Evolutionary conservation across 2,329 filamentous ascomycete genomes (phyloP), one percentile per base, ranked within the genome.

Genomic region (Chrysoporthe puriensis): DNA sequence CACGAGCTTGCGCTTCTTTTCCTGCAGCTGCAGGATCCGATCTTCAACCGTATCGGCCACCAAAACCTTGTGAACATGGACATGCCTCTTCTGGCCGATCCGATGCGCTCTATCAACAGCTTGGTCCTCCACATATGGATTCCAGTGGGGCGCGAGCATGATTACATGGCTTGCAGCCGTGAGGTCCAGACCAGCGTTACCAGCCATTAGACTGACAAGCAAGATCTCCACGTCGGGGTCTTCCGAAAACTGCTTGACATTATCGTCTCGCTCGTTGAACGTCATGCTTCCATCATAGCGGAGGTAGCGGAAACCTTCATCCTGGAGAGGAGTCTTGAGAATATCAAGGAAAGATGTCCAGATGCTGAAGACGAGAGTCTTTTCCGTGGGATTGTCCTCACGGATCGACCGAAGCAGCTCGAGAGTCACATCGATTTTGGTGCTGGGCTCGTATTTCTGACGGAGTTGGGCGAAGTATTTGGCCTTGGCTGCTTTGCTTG

Each of bases 131-230:
- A 96, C 90, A 74, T 90, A 96, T 0, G 93, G 93, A 70, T 97
- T 97, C 92, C 92, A 96, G 79, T 95, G 96, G 0, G 93, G 93
- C 76, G 96, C 93, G 73, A 96, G 87, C 70, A 97, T 90, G 76
- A 97, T 92, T 71, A 96, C 92, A 71, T 93, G 90, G 3, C 88
- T 92, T 0, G 93, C 93, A 26, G 88, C 87, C 50, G 90, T 91
- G 21, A 97, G 84, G 74, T 97, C 97, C 58, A 97, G 85, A 2
- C 93, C 93, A 0, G 93, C 88, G 73, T 94, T 94, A 21, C 91
- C 91, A 3, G 91, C 91, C 73, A 92, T 92, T 61, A 94, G 82
- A 1, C 90, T 92, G 3, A 93, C 86, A 3, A 94, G 82, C 84
- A 94, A 91, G 74, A 94, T 83, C 73, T 85, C 83, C 43, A 84